Evolutionary conservation across 202 grass and related monocot genomes (phyloP).

Genomic region (Zoysia matrella): DNA sequence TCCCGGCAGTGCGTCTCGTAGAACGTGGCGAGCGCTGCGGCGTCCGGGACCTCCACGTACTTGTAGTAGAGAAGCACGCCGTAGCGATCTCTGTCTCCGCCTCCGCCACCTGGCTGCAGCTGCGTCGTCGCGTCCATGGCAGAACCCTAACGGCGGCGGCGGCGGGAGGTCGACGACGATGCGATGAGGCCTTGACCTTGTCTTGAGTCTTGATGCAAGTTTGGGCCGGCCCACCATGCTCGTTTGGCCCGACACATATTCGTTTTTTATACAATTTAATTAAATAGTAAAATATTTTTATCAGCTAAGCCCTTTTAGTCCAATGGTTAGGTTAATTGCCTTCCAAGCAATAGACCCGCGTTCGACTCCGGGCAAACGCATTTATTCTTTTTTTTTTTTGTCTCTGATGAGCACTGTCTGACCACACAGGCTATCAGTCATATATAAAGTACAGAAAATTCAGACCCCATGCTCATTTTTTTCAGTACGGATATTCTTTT

Average conservation of each 20-base stretch:
- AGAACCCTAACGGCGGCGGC: slow-evolving; percentile 46
- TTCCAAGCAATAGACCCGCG: slow-evolving; percentile 99
- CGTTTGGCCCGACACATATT: no score
- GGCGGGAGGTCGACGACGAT: neutral
- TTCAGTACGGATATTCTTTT: no score
- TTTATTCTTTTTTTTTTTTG: no score
- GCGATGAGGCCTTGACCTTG: neutral
- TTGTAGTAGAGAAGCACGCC: slow-evolving; percentile 97
- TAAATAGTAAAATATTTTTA: no score
- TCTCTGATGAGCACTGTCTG: no score
- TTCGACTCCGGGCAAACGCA: slow-evolving; percentile 97
- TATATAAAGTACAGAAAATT: no score
- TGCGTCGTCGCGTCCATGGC: slow-evolving; percentile 38
- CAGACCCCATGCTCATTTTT: no score
- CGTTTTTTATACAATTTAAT: no score
- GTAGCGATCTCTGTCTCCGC: neutral
- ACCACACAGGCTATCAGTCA: no score
- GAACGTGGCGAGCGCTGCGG: slow-evolving; percentile 61
- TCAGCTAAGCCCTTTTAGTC: neutral
- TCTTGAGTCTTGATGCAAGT: neutral
- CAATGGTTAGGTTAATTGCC: slow-evolving; percentile 99
- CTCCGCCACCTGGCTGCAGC: neutral
- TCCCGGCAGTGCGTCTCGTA: slow-evolving; percentile 65
- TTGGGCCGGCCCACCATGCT: neutral
- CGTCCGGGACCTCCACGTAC: slow-evolving; percentile 70